Evolutionary conservation across 371 early-diverging fungal genomes (phyloP), one percentile per base, ranked within the genome.

Genomic region (Dichotomocladium elegans): DNA sequence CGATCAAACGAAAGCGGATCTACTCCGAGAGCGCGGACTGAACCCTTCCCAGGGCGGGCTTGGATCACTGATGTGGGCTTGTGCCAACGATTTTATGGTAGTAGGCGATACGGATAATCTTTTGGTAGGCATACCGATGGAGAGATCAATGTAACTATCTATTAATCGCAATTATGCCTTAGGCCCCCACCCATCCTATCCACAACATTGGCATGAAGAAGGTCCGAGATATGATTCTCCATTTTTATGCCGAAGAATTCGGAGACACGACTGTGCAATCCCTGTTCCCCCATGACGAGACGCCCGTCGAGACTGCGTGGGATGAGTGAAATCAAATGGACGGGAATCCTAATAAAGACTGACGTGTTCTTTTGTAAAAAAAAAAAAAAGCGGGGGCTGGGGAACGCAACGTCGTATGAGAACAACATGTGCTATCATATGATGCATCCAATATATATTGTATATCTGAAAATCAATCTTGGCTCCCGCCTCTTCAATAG

Each of bases 111-210:
- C 80, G 7, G 51, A 78, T 17, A 85, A 88, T 57, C 51, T 77
- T 21, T 54, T 88, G 56, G 83, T 79, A 58, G 48, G 63, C 51
- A 14, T 24, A 50, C 11, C 28, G 50, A 30, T 51, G 53, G 15
- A 31, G 53, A 11, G 27, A 52, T 42, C n/a, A n/a, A 14, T 54
- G 26, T 25, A 15, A 30, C 3, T 25, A 12, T 8, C 10, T 17
- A 25, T 10, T 14, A 25, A 3, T 22, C 10, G 27, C 42, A 22
- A n/a, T 35, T 6, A 17, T 41, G 35, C 8, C 41, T 53, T 31
- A 79, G 70, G 61, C 72, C 17, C 52, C 85, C 0, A 72, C 80
- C 3, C 87, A 87, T 48, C 87, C 87, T 7, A 68, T 87, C 0
- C 84, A 86, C 45, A 81, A 82, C 49, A 63, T 85, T 17, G 55